Evolutionary conservation across 805 yeast species (phyloP), one percentile per base, ranked within the genome.

Genomic region (Pichia occidentalis): DNA sequence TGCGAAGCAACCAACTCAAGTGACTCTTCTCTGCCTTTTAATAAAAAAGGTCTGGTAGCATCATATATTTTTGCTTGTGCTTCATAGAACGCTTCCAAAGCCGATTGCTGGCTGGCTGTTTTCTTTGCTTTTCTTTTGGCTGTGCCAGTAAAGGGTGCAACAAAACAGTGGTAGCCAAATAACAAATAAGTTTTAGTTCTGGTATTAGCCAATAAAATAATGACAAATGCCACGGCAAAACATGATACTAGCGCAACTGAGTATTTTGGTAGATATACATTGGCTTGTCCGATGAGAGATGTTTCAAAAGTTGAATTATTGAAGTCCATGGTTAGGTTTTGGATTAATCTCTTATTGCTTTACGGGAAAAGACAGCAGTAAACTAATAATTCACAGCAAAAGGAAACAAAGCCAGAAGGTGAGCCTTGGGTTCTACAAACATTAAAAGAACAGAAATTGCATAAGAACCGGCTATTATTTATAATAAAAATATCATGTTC

Each of bases 41-140:
- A 66, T 28, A 84, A 64, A 25, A 70, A 61, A 32, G 70, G 65
- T 52, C 95, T 73, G 4, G 94, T 84, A 31, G 73, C 59, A 54
- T 84, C 94, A 55, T 84, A 84, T 31, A 85, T 70, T 39, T 71
- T 73, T 8, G 94, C 94, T 60, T 85, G 95, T 32, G 75, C 75
- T 50, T 74, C 73, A 61, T 84, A 84, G 55, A 84, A 84, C 19
- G 70, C 62, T 56, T 85, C 95, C 40, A 80, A 66, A 4, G 75
- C 72, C 24, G 69, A 68, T 51, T 76, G 81, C 52, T 79, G 85
- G 37, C 69, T 64, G 7, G 50, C 47, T 10, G 53, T 43, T n/a
- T 52, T 50, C 5, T 42, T 45, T 3, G 53, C 47, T 10, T 54
- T 46, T 12, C 52, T 52, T 36, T 44, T 48, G 26, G 63, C 35